Evolutionary conservation across 106 monocot species (phyloP).

Genomic region (Cymbidium sinense): DNA sequence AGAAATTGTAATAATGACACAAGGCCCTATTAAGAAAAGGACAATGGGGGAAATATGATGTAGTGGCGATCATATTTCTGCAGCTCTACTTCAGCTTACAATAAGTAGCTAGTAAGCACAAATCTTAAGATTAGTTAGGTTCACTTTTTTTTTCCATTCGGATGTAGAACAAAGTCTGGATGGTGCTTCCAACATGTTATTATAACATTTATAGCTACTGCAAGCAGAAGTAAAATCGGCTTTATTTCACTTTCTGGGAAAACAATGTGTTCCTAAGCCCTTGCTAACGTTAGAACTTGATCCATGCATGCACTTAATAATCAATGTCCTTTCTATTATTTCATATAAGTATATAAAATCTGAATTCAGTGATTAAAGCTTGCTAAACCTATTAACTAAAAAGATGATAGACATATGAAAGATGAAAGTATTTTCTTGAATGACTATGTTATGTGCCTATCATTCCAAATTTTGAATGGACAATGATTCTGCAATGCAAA

Average conservation of each 20-base stretch:
- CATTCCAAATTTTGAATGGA: background rate
- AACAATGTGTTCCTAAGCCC: background rate
- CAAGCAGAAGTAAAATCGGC: background rate
- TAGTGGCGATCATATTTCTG: background rate
- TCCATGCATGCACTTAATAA: background rate
- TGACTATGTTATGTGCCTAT: background rate
- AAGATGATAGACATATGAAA: background rate
- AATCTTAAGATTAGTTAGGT: background rate
- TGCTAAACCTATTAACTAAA: no score
- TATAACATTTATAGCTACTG: background rate
- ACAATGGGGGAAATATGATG: no score
- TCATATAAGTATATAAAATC: background rate
- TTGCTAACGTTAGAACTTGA: background rate
- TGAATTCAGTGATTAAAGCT: background rate
- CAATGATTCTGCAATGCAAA: background rate
- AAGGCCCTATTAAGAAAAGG: no score
- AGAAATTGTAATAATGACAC: no score
- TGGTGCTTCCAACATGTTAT: background rate
- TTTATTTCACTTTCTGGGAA: background rate
- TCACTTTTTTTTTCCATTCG: no score
- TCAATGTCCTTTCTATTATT: background rate
- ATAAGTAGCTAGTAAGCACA: background rate
- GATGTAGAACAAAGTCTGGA: background rate
- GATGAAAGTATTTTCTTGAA: background rate
- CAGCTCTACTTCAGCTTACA: constrained; percentile 5